Base-by-base conservation (phyloP, 1,139 yeast species). In the Yarrowia galli region DNA sequence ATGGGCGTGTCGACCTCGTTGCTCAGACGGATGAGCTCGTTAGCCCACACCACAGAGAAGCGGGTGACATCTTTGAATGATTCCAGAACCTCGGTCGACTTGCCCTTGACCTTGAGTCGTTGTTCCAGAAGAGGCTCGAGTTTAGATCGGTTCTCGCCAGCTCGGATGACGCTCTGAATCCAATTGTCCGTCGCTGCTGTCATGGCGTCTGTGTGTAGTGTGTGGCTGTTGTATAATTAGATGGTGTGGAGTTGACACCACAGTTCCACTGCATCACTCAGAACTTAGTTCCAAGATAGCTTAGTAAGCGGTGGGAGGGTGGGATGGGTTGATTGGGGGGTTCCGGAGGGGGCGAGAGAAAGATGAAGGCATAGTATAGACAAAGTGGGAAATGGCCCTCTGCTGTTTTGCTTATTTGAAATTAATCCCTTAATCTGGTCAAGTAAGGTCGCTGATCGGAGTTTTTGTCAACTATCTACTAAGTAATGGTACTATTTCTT, bases 11-110 rank as follows among this genome's bases (percentile, higher is more conserved):
- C 66, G 20, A 46, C 28, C 38, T 61, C 66, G 6, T 16, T 36
- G 15, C 45, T 36, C 18, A 61, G 46, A n/a, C 66, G 43, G 13
- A 61, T n/a, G 15, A 61, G 66, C 25, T 61, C 66, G 25, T 35
- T 23, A 18, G 56, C 66, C 66, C 66, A 61, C 7, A 61, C 56
- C 18, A 25, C 45, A 4, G 66, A 46, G 56, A 20, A 36, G 1
- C 66, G 45, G 22, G 43, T 36, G 15, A 61, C 56, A 15, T 61
- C 56, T n/a, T 61, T 61, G 56, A 61, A 46, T 9, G 66, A 35
- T 18, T 46, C 54, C 23, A 61, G 56, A 9, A 61, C 66, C 36
- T 22, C 25, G 13, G 56, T 46, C 20, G 56, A 46, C 22, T 35
- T 46, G n/a, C 66, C 56, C 7, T 23, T 36, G 38, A 48, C 45